phyloP scores from a whole-genome alignment of 1,139 yeast species.

The Geotrichum reessii region DNA sequence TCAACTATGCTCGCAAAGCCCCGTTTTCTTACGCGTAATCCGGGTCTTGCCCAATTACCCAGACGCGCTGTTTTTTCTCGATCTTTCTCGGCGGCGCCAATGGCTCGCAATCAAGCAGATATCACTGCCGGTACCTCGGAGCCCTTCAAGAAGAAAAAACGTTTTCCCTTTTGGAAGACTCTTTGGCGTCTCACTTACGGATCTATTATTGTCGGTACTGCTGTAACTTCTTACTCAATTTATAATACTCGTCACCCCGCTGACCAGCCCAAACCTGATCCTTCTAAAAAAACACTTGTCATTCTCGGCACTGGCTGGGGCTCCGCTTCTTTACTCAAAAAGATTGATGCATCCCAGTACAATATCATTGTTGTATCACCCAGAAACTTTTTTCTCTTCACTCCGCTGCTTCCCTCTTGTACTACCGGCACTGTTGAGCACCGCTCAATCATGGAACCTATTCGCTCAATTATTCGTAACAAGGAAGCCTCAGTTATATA shows the following conservation, averaged over 20 bases:
- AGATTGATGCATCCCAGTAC: slow-evolving; percentile 78
- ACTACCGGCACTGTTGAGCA: slow-evolving; percentile 91
- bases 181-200: slow-evolving; percentile 34
- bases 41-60: not conserved
- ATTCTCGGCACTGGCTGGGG: slow-evolving; percentile 94
- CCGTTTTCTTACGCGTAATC: not conserved
- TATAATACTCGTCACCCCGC: slow-evolving; percentile 38
- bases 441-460: slow-evolving; percentile 86
- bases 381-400: slow-evolving; percentile 88
- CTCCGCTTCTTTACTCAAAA: slow-evolving; percentile 53
- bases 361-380: slow-evolving; percentile 89
- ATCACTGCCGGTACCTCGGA: not conserved
- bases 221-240: slow-evolving; percentile 33
- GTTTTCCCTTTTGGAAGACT: slow-evolving; percentile 27
- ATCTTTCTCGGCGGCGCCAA: slow-evolving; percentile 2
- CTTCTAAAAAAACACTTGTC: slow-evolving; percentile 80
- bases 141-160: slow-evolving; percentile 1
- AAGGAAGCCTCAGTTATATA: slow-evolving; percentile 74
- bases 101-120: not conserved
- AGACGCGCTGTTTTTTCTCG: not conserved
- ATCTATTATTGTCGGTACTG: slow-evolving; percentile 31
- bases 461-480: slow-evolving; percentile 66
- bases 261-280: slow-evolving; percentile 35
- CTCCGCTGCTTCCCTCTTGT: slow-evolving; percentile 87
- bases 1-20: not conserved